These are phyloP conservation scores for Russula olivacea DNA, from an alignment of 768 basidiomycete genomes.

Conservation along the genomic window DNA sequence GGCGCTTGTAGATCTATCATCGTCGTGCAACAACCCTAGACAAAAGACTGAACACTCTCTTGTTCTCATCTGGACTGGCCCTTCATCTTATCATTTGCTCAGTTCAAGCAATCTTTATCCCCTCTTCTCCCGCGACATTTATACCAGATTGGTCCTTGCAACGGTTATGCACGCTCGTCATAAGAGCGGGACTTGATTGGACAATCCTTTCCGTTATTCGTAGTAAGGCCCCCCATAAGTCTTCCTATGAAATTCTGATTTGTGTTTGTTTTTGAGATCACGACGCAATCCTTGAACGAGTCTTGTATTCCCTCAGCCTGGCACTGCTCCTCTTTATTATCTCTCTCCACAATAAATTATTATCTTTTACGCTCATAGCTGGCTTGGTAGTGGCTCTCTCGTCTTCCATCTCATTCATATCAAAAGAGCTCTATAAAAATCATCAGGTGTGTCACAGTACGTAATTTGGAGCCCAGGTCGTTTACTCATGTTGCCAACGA, in stretches of 20 bases:
- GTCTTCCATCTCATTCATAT: slow-evolving; percentile 24
- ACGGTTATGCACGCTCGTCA: slow-evolving; percentile 24
- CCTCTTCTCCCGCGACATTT: not conserved
- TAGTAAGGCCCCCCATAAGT: slow-evolving; percentile 4
- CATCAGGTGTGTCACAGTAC: slow-evolving; percentile 10
- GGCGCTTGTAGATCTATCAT: slow-evolving; percentile 23
- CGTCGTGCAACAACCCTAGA: slow-evolving; percentile 12
- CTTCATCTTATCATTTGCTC: slow-evolving; percentile 23
- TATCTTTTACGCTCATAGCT: slow-evolving; percentile 21
- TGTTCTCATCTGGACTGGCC: slow-evolving; percentile 27
- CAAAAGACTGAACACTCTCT: slow-evolving; percentile 20
- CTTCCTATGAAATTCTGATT: not conserved
- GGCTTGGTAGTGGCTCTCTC: slow-evolving; percentile 28
- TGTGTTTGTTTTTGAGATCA: slow-evolving; percentile 28
- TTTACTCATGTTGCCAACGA: not conserved
- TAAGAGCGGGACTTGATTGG: slow-evolving; percentile 13
- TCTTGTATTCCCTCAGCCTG: slow-evolving; percentile 27
- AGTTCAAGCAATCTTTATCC: slow-evolving; percentile 13
- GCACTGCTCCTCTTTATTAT: slow-evolving; percentile 26
- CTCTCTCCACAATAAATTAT: slow-evolving; percentile 13
- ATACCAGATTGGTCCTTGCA: slow-evolving; percentile 26
- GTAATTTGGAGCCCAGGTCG: not conserved
- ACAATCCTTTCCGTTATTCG: slow-evolving; percentile 15
- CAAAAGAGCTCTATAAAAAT: slow-evolving; percentile 24
- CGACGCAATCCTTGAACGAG: slow-evolving; percentile 30